phyloP scores from a whole-genome alignment of 2,329 filamentous ascomycete species.

The Trichophyton verrucosum region DNA sequence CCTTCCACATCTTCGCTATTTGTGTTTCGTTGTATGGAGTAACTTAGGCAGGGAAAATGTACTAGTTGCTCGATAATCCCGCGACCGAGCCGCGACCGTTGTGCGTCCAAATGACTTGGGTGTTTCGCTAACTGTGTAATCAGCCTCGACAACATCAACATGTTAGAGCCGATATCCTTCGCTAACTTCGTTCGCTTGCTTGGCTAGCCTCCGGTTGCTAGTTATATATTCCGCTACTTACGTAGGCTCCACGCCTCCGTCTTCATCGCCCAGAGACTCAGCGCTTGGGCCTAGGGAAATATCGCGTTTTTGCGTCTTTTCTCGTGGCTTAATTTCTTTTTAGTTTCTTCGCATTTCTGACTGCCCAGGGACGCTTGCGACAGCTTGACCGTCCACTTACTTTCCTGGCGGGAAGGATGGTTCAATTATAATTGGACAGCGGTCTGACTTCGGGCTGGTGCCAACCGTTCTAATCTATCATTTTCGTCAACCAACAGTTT shows the following conservation, averaged over 20 bases:
- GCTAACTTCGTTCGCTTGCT: neutral
- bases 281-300: neutral
- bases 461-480: neutral
- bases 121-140: neutral
- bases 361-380: neutral
- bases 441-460: neutral
- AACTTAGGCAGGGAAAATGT: neutral
- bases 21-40: neutral
- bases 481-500: neutral
- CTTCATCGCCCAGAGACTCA: neutral
- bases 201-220: too few species aligned
- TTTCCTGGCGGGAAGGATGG: neutral
- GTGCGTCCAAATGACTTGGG: neutral
- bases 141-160: neutral
- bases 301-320: neutral
- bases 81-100: conserved; percentile 3
- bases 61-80: neutral
- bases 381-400: neutral
- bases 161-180: neutral
- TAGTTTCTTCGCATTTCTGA: neutral
- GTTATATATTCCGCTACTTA: neutral
- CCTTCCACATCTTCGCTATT: neutral
- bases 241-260: neutral
- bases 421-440: neutral
- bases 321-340: neutral